Evolutionary conservation across 1,284 basidiomycete species (phyloP), one percentile per base, ranked within the genome.

Genomic region (Schizophyllum commune): DNA sequence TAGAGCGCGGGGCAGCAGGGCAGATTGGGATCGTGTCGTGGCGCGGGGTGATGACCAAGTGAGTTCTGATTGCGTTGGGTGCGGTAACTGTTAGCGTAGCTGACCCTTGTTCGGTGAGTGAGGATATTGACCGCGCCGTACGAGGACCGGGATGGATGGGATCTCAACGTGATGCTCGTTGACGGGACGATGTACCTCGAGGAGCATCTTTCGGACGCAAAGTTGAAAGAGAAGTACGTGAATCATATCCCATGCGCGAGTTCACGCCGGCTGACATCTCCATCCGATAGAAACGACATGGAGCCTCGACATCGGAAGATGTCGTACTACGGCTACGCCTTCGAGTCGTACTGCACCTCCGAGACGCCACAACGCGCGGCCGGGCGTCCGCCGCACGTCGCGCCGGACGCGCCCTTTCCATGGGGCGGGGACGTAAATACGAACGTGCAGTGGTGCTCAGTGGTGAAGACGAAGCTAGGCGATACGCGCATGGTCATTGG

Each of bases 401-500:
- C 61, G 19, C 65, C 69, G 17, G 67, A 66, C 32, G 71, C 75
- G 56, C 80, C 78, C 2, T 68, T 71, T 6, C 87, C 86, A 0
- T 96, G 94, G 92, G 83, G 89, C 59, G 92, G 91, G 0, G 87
- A 92, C 64, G 92, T 98, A 8, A 86, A 98, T 70, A 97, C 93
- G 4, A 98, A 98, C 69, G 85, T 93, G 0, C 96, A 98, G 71
- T 98, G 95, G 95, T 98, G 96, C 71, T 89, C 86, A 64, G 86
- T 99, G 27, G 91, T 96, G 55, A 91, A 93, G 71, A 94, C 94
- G 2, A 93, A 92, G 63, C 82, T 98, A 4, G 93, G 89, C 0
- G 80, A 86, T 58, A 83, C 83, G 47, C 83, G 94, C n/a, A 77
- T 97, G 56, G 79, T 96, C 59, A 85, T 98, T 34, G 96, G 95